These are phyloP conservation scores for Talaromyces sp. DNA, from an alignment of 2,329 filamentous ascomycete species.

Conservation along the genomic window DNA sequence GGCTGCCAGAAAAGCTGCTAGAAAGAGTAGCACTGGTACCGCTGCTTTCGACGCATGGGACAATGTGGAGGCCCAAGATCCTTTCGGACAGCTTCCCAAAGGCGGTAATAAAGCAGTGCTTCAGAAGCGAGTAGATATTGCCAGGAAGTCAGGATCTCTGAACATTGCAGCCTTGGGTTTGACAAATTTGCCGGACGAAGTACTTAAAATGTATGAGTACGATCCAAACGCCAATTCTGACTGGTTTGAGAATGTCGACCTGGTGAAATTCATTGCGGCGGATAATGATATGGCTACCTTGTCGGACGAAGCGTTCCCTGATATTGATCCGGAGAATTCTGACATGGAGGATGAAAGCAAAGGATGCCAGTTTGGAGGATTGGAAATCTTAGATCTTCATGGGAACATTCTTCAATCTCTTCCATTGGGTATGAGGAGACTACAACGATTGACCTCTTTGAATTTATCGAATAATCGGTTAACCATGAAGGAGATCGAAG, in stretches of 20 bases:
- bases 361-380: slow-evolving; percentile 73
- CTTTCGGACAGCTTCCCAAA: slow-evolving; percentile 60
- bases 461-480: slow-evolving; percentile 85
- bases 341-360: slow-evolving; percentile 63
- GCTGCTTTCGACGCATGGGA: slow-evolving; percentile 45
- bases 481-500: slow-evolving; percentile 64
- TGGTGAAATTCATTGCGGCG: slow-evolving; percentile 77
- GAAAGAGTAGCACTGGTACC: slow-evolving; percentile 28
- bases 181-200: slow-evolving; percentile 73
- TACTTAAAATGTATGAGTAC: slow-evolving; percentile 86
- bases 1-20: slow-evolving; percentile 64
- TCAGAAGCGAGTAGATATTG: slow-evolving; percentile 66
- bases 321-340: slow-evolving; percentile 55
- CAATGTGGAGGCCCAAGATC: slow-evolving; percentile 37
- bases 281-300: slow-evolving; percentile 82
- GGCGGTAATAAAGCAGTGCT: slow-evolving; percentile 63
- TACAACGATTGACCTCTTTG: slow-evolving; percentile 71
- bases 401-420: slow-evolving; percentile 71
- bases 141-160: slow-evolving; percentile 72
- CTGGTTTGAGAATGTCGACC: slow-evolving; percentile 90
- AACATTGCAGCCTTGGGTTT: slow-evolving; percentile 85
- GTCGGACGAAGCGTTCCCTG: slow-evolving; percentile 73
- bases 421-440: slow-evolving; percentile 69
- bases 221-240: slow-evolving; percentile 62
- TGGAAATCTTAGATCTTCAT: slow-evolving; percentile 81